Evolutionary conservation across 2,329 filamentous ascomycete genomes (phyloP).

Genomic region (Colletotrichum horii): DNA sequence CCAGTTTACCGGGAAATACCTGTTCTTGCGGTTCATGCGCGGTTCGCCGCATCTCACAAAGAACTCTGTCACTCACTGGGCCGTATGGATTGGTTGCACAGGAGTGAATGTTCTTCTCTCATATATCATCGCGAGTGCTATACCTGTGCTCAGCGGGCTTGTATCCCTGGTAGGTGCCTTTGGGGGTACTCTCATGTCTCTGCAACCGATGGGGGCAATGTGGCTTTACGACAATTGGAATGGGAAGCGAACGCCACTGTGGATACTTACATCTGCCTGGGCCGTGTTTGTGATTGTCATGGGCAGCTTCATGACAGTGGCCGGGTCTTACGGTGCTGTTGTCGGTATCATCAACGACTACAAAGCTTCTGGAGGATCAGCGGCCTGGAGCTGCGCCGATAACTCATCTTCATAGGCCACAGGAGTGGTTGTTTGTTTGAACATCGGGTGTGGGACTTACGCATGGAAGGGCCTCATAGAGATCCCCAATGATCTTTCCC

Average conservation of each 20-base stretch:
- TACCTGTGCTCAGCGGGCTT: conserved; percentile 38
- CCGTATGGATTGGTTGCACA: conserved; percentile 37
- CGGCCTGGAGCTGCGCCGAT: conserved; percentile 19
- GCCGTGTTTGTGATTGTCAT: conserved; percentile 23
- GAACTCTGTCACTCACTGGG: conserved; percentile 37
- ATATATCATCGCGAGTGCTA: conserved; percentile 40
- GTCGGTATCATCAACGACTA: conserved; percentile 5
- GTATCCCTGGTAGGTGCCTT: conserved; percentile 29
- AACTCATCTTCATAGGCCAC: conserved; percentile 13
- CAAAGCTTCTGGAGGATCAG: background rate
- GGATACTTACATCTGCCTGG: conserved; percentile 18
- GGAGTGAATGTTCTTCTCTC: conserved; percentile 38
- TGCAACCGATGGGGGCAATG: conserved; percentile 31
- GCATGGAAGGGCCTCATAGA: too few species aligned
- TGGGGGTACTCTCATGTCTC: conserved; percentile 21
- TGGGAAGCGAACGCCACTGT: background rate
- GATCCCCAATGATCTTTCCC: too few species aligned
- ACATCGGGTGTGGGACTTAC: too few species aligned
- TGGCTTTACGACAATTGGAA: conserved; percentile 33
- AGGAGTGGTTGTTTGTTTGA: too few species aligned
- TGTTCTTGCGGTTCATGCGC: conserved; percentile 38
- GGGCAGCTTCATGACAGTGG: conserved; percentile 2
- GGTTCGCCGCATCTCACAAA: conserved; percentile 35
- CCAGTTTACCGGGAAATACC: conserved; percentile 38
- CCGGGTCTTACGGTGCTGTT: conserved; percentile 14